Percentiles rank a stretch among this genome's conserved stretches.
Conservation (phyloP, 805 yeast species). For the Brettanomyces nanus region DNA sequence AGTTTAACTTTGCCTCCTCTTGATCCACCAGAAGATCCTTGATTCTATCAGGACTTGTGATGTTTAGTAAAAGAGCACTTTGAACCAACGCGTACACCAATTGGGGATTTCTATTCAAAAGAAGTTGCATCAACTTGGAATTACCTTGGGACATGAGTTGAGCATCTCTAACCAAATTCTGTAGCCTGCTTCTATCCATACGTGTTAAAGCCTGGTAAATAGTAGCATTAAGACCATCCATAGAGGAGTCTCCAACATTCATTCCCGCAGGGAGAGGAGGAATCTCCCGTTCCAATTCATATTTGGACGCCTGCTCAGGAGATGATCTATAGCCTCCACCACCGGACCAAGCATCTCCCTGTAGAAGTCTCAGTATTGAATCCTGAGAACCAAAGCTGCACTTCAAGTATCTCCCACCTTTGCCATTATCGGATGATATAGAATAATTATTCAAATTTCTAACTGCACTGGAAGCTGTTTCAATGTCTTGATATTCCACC, state of each 20-base stretch:
- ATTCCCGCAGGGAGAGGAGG: conserved; percentile 53
- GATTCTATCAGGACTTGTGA: conserved; percentile 19
- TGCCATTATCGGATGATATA: conserved; percentile 41
- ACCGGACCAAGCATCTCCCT: conserved; percentile 6
- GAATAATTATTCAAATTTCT: conserved; percentile 75
- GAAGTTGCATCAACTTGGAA: conserved; percentile 48
- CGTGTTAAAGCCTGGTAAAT: conserved; percentile 39
- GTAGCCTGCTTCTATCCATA: conserved; percentile 39
- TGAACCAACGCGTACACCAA: conserved; percentile 78
- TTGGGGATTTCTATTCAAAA: conserved; percentile 71
- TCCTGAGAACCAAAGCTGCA: conserved; percentile 67
- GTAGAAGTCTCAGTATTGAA: conserved; percentile 17
- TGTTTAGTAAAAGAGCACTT: conserved; percentile 38
- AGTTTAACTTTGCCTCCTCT: conserved; percentile 5
- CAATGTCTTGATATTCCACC: conserved; percentile 64
- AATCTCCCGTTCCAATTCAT: conserved; percentile 21
- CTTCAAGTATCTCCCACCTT: conserved; percentile 41
- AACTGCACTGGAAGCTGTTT: conserved; percentile 86
- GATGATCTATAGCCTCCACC: not conserved
- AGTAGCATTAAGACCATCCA: conserved; percentile 29
- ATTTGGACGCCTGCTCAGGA: not conserved
- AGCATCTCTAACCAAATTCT: conserved; percentile 46
- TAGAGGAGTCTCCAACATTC: conserved; percentile 27
- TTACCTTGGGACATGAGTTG: conserved; percentile 48
- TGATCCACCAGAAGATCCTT: conserved; percentile 7